phyloP scores from a whole-genome alignment of 495 filamentous ascomycete genomes.

The Recurvomyces mirabilis region DNA sequence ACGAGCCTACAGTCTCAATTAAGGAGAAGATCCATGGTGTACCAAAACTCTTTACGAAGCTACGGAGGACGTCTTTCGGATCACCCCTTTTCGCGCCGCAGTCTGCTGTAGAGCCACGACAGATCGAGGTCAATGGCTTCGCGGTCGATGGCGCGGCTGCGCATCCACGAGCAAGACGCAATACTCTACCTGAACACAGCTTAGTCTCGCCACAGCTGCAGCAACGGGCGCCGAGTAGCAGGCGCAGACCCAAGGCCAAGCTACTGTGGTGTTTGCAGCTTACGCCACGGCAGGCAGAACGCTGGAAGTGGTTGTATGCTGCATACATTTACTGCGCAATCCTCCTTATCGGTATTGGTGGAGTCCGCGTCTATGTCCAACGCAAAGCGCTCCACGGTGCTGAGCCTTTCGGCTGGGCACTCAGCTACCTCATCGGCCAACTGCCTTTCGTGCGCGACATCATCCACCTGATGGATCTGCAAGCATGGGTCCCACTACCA shows the following conservation, averaged over 20 bases:
- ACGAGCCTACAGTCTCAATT: slow-evolving; percentile 13
- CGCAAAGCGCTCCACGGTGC: slow-evolving; percentile 52
- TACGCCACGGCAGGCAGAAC: slow-evolving; percentile 61
- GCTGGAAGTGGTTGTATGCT: slow-evolving; percentile 77
- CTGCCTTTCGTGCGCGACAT: slow-evolving; percentile 33
- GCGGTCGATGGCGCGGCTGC: background rate
- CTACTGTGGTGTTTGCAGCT: slow-evolving; percentile 67
- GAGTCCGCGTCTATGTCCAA: slow-evolving; percentile 57
- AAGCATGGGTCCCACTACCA: slow-evolving; percentile 67
- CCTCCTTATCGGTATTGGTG: slow-evolving; percentile 51
- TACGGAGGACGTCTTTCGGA: background rate
- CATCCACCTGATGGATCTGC: slow-evolving; percentile 49
- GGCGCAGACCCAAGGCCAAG: slow-evolving; percentile 55
- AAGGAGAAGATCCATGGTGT: slow-evolving; percentile 9
- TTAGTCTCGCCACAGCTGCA: slow-evolving; percentile 42
- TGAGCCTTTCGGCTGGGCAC: slow-evolving; percentile 86
- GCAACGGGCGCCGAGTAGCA: slow-evolving; percentile 17
- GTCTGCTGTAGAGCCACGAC: slow-evolving; percentile 17
- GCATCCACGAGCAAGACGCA: slow-evolving; percentile 38
- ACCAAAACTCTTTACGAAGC: slow-evolving; percentile 4
- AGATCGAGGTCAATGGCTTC: slow-evolving; percentile 1
- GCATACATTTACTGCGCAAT: slow-evolving; percentile 61
- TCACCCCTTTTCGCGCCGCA: background rate
- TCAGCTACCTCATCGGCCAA: slow-evolving; percentile 82
- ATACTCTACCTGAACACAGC: slow-evolving; percentile 32